These are phyloP conservation scores for Fragaria vesca DNA, from an alignment of 306 rosid genomes.

Conservation along the genomic window DNA sequence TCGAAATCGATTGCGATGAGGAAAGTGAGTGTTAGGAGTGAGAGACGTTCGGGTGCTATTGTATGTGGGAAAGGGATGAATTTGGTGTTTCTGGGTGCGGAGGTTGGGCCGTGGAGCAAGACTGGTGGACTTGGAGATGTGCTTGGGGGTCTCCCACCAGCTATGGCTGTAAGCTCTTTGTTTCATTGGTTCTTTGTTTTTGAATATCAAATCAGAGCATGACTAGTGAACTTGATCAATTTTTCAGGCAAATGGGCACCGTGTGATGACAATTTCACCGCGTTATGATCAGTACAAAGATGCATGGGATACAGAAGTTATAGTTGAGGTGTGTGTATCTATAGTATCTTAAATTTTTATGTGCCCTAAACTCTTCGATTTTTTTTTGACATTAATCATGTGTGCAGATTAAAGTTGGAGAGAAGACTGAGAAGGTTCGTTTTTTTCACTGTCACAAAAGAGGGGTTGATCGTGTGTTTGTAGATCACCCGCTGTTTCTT, in stretches of 20 bases:
- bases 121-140: conserved; percentile 90
- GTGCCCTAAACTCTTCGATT: not conserved
- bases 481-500: conserved; percentile 69
- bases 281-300: conserved; percentile 86
- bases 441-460: conserved; percentile 75
- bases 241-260: conserved; percentile 65
- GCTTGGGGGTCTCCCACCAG: conserved; percentile 83
- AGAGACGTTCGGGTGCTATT: conserved; percentile 23
- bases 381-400: conserved; percentile 9
- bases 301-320: conserved; percentile 72
- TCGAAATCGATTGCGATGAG: conserved; percentile 22
- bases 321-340: conserved; percentile 40
- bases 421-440: conserved; percentile 49
- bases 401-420: conserved; percentile 51
- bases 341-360: not conserved
- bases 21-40: conserved; percentile 27
- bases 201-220: not conserved
- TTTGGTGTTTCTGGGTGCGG: conserved; percentile 54
- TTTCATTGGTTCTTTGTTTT: not conserved
- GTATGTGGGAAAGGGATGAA: conserved; percentile 44
- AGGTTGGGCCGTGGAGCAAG: conserved; percentile 82
- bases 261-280: conserved; percentile 70
- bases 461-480: conserved; percentile 82
- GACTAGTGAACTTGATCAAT: not conserved
- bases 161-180: conserved; percentile 60